These are phyloP conservation scores for Podospora tetraspora DNA, from an alignment of 495 filamentous ascomycete genomes.

Conservation along the genomic window DNA sequence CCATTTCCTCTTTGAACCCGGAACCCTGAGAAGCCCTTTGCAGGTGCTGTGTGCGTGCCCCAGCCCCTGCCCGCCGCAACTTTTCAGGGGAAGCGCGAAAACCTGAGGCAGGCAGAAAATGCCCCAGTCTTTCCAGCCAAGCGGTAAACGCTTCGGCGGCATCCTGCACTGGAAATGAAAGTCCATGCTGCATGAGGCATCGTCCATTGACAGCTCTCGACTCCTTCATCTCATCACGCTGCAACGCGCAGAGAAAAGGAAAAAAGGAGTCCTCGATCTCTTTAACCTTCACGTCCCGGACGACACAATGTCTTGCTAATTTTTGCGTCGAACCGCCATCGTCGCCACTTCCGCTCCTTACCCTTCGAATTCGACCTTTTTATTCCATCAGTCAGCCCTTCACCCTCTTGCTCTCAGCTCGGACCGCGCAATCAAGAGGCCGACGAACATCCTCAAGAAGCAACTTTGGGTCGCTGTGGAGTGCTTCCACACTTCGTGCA, in stretches of 20 bases:
- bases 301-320: neutral
- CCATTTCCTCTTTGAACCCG: neutral
- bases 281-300: neutral
- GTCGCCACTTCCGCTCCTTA: neutral
- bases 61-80: neutral
- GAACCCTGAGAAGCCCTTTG: neutral
- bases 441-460: neutral
- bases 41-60: neutral
- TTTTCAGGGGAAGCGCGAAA: constrained; percentile 14
- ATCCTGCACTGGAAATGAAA: neutral
- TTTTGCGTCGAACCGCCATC: neutral
- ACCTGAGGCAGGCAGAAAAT: constrained; percentile 5
- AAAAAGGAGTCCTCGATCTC: constrained; percentile 4
- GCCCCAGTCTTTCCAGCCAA: neutral
- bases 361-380: neutral
- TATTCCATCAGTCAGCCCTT: neutral
- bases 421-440: neutral
- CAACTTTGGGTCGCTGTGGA: neutral
- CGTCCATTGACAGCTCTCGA: neutral
- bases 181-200: neutral
- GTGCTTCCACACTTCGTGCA: constrained; percentile 1
- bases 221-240: neutral
- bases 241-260: neutral
- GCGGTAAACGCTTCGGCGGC: neutral
- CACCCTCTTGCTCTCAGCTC: neutral